Evolutionary conservation across 306 rosid species (phyloP), one percentile per base, ranked within the genome.

Genomic region (Sicyos baderoa): DNA sequence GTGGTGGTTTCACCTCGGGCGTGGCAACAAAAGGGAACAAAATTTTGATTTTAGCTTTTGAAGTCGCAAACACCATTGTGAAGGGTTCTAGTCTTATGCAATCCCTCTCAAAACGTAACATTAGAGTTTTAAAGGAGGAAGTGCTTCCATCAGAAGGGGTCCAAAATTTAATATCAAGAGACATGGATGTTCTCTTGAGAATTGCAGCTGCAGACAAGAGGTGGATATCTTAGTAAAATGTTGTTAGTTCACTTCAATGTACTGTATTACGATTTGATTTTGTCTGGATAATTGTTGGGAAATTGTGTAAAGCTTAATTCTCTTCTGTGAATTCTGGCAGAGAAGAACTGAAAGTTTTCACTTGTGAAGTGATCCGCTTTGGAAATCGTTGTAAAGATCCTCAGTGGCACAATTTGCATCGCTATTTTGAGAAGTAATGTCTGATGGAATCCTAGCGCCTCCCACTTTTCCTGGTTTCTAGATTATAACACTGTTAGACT

Each of bases 351-450:
- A 86, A 83, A 80, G 80, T 90, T 54, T 94, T 94, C 80, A 84
- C 89, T 5, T 89, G 99, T 58, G 99, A 94, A 86, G 97, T 94
- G 76, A 96, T 94, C 29, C 97, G 99, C 21, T 94, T 94, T 80
- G 99, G 99, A 77, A 94, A 94, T 87, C 96, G 95, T 64, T 94
- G 99, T 75, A 90, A 88, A 84, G 97, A 94, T 85, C 99, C 99
- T 77, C 99, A 94, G 67, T 94, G 99, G 99, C 99, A 94, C 79
- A 81, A 94, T 74, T 79, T 94, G 76, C 82, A 94, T 74, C 92
- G 99, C 82, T 94, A 88, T 79, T 94, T 94, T 79, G 95, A 88
- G 54, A 94, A 88, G 99, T 94, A 90, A 83, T 22, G 52, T 7
- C 57, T 68, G n/a, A 27, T 64, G 54, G 65, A 56, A 68, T 58